Evolutionary conservation across 306 rosid genomes (phyloP).

Genomic region (Fragaria vesca): DNA sequence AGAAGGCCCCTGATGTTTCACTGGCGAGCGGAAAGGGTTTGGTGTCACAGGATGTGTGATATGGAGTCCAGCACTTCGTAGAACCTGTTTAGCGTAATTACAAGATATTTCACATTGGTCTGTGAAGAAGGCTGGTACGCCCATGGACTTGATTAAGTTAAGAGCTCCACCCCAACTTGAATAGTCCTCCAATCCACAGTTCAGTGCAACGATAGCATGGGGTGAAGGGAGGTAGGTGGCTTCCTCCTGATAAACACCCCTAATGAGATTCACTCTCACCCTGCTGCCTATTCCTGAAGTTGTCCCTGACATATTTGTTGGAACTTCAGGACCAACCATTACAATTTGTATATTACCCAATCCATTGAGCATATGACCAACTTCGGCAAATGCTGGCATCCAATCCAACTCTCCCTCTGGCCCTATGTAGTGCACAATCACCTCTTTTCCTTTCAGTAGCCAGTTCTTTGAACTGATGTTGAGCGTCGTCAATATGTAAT

Average conservation of each 20-base stretch:
- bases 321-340: conserved; percentile 53
- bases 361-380: conserved; percentile 60
- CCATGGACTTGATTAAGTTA: conserved; percentile 37
- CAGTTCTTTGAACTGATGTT: conserved; percentile 58
- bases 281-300: conserved; percentile 44
- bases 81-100: conserved; percentile 35
- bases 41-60: conserved; percentile 66
- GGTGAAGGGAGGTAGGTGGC: conserved; percentile 41
- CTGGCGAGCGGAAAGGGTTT: conserved; percentile 62
- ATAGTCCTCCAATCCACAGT: conserved; percentile 36
- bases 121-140: conserved; percentile 38
- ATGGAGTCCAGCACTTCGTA: conserved; percentile 34
- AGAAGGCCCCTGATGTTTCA: conserved; percentile 45
- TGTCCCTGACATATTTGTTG: conserved; percentile 39
- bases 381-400: conserved; percentile 63
- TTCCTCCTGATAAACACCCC: conserved; percentile 47
- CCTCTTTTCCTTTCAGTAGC: conserved; percentile 55
- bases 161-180: conserved; percentile 41
- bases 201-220: conserved; percentile 31
- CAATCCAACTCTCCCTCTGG: conserved; percentile 74
- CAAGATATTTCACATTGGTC: conserved; percentile 40
- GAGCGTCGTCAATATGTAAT: conserved; percentile 56
- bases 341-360: conserved; percentile 49
- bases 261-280: conserved; percentile 41
- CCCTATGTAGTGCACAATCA: conserved; percentile 59